phyloP scores from a whole-genome alignment of 805 yeast genomes.

The Metschnikowia henanensis region DNA sequence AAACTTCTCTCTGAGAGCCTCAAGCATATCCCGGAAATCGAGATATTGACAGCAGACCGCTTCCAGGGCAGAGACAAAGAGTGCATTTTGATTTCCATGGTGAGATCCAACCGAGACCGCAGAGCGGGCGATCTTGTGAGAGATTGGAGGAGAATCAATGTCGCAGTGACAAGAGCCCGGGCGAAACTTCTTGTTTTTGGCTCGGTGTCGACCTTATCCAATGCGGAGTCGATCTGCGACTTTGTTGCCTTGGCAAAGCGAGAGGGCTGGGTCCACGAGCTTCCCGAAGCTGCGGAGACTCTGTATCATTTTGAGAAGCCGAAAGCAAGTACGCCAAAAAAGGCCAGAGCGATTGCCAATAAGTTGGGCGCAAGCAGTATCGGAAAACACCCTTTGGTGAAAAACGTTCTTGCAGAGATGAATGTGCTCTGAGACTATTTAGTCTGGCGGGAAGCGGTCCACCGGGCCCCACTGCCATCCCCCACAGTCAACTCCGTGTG shows the following conservation, averaged over 20 bases:
- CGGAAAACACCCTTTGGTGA: constrained; percentile 24
- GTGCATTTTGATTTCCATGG: constrained; percentile 86
- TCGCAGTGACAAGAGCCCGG: constrained; percentile 89
- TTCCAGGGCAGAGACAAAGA: constrained; percentile 97
- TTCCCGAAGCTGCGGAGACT: constrained; percentile 46
- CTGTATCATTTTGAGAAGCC: constrained; percentile 31
- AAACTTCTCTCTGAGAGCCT: constrained; percentile 27
- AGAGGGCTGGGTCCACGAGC: constrained; percentile 62
- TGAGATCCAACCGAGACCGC: constrained; percentile 67
- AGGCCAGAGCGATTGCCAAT: neutral
- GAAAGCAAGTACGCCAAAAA: constrained; percentile 1
- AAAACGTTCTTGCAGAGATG: constrained; percentile 33
- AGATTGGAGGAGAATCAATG: constrained; percentile 93
- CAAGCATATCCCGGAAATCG: constrained; percentile 48
- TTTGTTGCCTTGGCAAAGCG: constrained; percentile 58
- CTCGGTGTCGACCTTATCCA: constrained; percentile 60
- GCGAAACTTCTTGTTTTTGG: constrained; percentile 84
- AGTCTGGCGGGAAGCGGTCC: too few relatives aligned
- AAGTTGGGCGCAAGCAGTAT: constrained; percentile 16
- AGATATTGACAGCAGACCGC: constrained; percentile 89
- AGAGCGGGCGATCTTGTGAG: constrained; percentile 74
- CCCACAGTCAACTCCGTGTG: too few relatives aligned
- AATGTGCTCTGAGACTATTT: constrained; percentile 7
- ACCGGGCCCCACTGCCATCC: too few relatives aligned
- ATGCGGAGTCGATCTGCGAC: constrained; percentile 51